A percentile compares a stretch with the other conserved stretches of the same genome.
Conservation (phyloP, 805 yeast species). For the Ogataea nitratoaversa region DNA sequence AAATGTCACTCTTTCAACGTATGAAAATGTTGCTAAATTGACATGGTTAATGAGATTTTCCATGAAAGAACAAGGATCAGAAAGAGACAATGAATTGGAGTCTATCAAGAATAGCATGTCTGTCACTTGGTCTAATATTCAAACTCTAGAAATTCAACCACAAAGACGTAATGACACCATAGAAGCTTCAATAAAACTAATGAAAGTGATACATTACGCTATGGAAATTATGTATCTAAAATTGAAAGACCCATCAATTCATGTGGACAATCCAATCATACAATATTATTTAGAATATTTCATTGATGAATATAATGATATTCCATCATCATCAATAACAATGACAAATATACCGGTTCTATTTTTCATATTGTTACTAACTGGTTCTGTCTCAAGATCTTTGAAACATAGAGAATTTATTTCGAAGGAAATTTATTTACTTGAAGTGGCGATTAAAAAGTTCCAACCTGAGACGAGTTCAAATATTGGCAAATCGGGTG, state of each 20-base stretch:
- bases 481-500: no score
- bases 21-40: slow-evolving; percentile 35
- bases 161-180: not conserved
- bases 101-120: slow-evolving; percentile 23
- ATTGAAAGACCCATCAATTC: slow-evolving; percentile 15
- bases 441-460: no score
- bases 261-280: slow-evolving; percentile 20
- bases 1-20: not conserved
- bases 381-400: slow-evolving; percentile 26
- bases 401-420: slow-evolving; percentile 24
- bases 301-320: slow-evolving; percentile 9
- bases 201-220: slow-evolving; percentile 24
- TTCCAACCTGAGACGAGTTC: no score
- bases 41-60: slow-evolving; percentile 30
- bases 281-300: slow-evolving; percentile 26
- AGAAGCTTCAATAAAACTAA: slow-evolving; percentile 11
- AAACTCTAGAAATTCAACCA: slow-evolving; percentile 27
- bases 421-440: slow-evolving; percentile 22
- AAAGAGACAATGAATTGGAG: not conserved
- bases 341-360: slow-evolving; percentile 1
- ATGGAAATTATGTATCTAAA: slow-evolving; percentile 25
- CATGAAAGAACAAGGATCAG: not conserved
- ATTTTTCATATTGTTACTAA: slow-evolving; percentile 24
- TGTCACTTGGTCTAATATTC: slow-evolving; percentile 27
- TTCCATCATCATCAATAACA: not conserved